Evolutionary conservation across 1,284 basidiomycete genomes (phyloP).

Genomic region (Puccinia hordei): DNA sequence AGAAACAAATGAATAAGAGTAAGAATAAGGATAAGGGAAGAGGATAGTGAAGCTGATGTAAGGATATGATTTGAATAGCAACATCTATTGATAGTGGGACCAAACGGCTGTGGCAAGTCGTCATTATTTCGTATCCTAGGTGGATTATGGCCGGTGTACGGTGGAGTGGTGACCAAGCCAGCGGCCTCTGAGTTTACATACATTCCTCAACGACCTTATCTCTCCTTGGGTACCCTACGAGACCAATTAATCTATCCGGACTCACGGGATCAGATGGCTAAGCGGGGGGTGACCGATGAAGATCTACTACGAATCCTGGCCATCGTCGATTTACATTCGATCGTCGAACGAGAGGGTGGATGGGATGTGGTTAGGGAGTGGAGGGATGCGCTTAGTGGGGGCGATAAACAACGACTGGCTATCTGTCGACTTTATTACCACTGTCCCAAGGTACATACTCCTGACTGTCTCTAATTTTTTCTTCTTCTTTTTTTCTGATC

Average conservation of each 20-base stretch:
- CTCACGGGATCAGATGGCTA: constrained; percentile 73
- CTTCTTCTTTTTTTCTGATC: neutral
- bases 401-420: constrained; percentile 75
- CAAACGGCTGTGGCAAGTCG: constrained; percentile 90
- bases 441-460: constrained; percentile 74
- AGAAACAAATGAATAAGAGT: too few relatives aligned
- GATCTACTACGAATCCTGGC: constrained; percentile 75
- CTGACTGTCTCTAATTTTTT: constrained; percentile 28
- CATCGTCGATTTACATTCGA: constrained; percentile 79
- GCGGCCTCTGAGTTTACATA: constrained; percentile 85
- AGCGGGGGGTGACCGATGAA: constrained; percentile 74
- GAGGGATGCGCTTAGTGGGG: constrained; percentile 82
- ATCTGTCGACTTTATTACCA: constrained; percentile 98
- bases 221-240: constrained; percentile 86
- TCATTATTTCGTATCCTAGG: constrained; percentile 92
- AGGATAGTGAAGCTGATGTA: constrained; percentile 23
- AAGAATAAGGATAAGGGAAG: constrained; percentile 52
- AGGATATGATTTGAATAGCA: constrained; percentile 66
- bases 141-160: constrained; percentile 96
- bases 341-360: constrained; percentile 94
- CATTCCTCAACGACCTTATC: constrained; percentile 93
- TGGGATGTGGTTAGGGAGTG: constrained; percentile 88
- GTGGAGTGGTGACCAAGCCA: constrained; percentile 89
- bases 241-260: constrained; percentile 86
- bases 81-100: constrained; percentile 86